Evolutionary conservation across 2,329 filamentous ascomycete genomes (phyloP), one percentile per base, ranked within the genome.

Genomic region (Beauveria bassiana): DNA sequence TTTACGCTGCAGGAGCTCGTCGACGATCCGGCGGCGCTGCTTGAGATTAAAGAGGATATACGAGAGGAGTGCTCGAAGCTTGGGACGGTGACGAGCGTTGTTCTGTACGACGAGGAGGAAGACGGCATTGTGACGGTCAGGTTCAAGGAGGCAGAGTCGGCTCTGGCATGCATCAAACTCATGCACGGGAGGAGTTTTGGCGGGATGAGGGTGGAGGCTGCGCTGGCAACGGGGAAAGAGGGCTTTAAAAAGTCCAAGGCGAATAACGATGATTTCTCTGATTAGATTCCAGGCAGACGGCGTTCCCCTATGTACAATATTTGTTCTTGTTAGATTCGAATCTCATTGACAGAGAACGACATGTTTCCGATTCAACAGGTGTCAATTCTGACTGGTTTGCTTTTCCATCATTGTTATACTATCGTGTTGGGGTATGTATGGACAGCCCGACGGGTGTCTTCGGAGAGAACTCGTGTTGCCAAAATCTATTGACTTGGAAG

Each of bases 11-110:
- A 87, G 64, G 91, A 96, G 76, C 80, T 98, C 28, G 87, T 92
- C 67, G 90, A 96, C 70, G 93, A 98, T 69, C 86, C 90, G 2
- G 86, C 86, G 0, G 90, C 89, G 1, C 82, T 96, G 63, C 79
- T 96, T 43, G 93, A 98, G 65, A 96, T 98, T 77, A 96, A 96
- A 71, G 89, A 96, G 72, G 95, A 99, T 71, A 90, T 98, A 61
- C 85, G 90, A 51, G 91, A 96, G 56, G 93, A 96, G 74, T 96
- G 91, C 72, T 81, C 85, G 62, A 96, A 96, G 75, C 79, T 95
- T 16, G 95, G 95, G 3, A 81, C 87, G 26, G 91, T 98, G 42
- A 96, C 92, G 38, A 97, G 96, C 70, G 90, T 98, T 46, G 87
- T 95, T 3, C 78, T 99, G 18, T 99, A 89, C 72, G 95, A 99